Evolutionary conservation across 495 filamentous ascomycete species (phyloP).

Genomic region (Aspergillus saccharolyticus): DNA sequence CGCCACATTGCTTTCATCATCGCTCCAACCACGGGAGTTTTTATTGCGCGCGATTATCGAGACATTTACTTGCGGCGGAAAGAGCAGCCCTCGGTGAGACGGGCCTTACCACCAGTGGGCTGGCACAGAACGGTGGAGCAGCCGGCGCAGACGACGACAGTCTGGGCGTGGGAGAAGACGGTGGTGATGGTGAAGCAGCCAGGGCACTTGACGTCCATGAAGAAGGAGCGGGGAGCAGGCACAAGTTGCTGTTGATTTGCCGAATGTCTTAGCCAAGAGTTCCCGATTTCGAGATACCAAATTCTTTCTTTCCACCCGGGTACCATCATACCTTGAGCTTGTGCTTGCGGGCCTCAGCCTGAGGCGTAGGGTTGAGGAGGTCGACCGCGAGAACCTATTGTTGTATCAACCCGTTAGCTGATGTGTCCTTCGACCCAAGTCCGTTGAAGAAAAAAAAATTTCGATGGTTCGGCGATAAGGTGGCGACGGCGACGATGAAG

Average conservation of each 20-base stretch:
- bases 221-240: conserved; percentile 94
- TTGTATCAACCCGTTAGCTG: conserved; percentile 20
- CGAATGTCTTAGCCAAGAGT: conserved; percentile 1
- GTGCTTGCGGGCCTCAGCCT: conserved; percentile 95
- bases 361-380: conserved; percentile 96
- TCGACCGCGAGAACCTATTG: conserved; percentile 97
- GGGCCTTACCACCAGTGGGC: conserved; percentile 95
- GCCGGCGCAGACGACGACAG: conserved; percentile 97
- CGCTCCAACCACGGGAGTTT: conserved; percentile 20
- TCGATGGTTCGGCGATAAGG: conserved; percentile 8
- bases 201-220: conserved; percentile 99
- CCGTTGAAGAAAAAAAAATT: background rate
- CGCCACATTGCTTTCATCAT: conserved; percentile 45
- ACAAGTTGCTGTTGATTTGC: conserved; percentile 68
- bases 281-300: background rate
- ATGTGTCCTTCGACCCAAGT: background rate
- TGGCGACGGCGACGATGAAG: conserved; percentile 15
- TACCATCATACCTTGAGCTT: conserved; percentile 87
- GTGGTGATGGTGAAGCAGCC: conserved; percentile 99
- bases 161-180: conserved; percentile 99
- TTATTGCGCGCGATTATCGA: conserved; percentile 13
- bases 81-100: conserved; percentile 97
- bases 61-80: conserved; percentile 95
- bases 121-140: conserved; percentile 98
- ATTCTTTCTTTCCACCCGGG: background rate